phyloP scores from a whole-genome alignment of 2,329 filamentous ascomycete species.

The Fonsecaea multimorphosa region DNA sequence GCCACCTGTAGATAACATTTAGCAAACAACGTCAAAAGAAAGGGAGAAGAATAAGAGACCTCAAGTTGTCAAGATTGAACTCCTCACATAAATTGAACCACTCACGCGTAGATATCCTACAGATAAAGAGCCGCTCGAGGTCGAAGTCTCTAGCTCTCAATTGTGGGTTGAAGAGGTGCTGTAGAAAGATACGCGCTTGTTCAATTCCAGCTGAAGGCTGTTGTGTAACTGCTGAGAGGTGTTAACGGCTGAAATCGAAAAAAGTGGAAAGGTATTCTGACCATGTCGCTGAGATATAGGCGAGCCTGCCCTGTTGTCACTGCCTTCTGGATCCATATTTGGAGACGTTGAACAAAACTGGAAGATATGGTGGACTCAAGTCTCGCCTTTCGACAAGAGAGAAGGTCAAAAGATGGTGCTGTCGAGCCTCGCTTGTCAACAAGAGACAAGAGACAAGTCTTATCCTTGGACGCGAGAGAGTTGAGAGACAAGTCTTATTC shows the following conservation, averaged over 20 bases:
- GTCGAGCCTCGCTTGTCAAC: not conserved
- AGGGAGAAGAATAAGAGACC: slow-evolving; percentile 1
- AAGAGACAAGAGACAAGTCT: slow-evolving; percentile 12
- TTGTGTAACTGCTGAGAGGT: slow-evolving; percentile 15
- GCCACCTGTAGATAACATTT: slow-evolving; percentile 6
- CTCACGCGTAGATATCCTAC: slow-evolving; percentile 11
- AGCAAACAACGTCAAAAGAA: slow-evolving; percentile 5
- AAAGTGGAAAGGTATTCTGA: slow-evolving; percentile 10
- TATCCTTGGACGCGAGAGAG: slow-evolving; percentile 3
- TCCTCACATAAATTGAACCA: slow-evolving; percentile 5
- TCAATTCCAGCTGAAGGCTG: slow-evolving; percentile 15
- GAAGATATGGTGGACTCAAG: slow-evolving; percentile 17
- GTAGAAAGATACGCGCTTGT: slow-evolving; percentile 15
- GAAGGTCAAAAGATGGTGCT: slow-evolving; percentile 9
- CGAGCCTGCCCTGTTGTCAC: slow-evolving; percentile 7
- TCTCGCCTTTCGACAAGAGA: slow-evolving; percentile 18
- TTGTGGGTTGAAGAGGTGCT: slow-evolving; percentile 12
- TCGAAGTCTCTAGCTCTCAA: slow-evolving; percentile 12
- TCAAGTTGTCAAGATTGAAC: slow-evolving; percentile 6
- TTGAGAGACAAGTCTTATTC: no score
- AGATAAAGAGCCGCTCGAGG: slow-evolving; percentile 9
- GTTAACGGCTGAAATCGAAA: slow-evolving; percentile 12
- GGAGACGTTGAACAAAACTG: slow-evolving; percentile 15
- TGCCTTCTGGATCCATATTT: slow-evolving; percentile 19
- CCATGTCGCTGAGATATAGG: slow-evolving; percentile 14